These are phyloP conservation scores for Fusarium buharicum DNA, from an alignment of 2,329 filamentous ascomycete genomes.

Conservation along the genomic window DNA sequence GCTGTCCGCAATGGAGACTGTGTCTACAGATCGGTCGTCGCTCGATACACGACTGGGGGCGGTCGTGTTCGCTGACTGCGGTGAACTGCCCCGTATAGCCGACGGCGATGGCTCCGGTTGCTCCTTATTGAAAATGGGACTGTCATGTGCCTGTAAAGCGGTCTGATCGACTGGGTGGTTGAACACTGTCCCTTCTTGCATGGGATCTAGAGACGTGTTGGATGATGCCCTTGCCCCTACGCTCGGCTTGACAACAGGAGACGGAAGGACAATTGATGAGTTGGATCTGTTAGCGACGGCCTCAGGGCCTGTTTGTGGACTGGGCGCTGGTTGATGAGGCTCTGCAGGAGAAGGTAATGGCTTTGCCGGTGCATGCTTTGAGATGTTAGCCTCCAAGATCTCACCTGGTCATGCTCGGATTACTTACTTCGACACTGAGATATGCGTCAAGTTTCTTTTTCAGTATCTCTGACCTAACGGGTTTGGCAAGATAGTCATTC, in stretches of 20 bases:
- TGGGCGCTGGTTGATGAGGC: conserved; percentile 12
- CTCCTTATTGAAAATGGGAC: conserved; percentile 42
- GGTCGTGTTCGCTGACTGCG: conserved; percentile 33
- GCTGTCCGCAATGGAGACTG: conserved; percentile 41
- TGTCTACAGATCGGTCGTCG: conserved; percentile 49
- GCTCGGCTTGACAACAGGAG: conserved; percentile 14
- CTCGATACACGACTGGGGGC: conserved; percentile 49
- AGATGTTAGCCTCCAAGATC: conserved; percentile 21
- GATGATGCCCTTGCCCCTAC: conserved; percentile 7
- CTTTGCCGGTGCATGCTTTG: conserved; percentile 25
- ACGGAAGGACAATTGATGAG: conserved; percentile 15
- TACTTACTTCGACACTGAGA: conserved; percentile 53
- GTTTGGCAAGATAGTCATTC: conserved; percentile 97
- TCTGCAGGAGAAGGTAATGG: conserved; percentile 13
- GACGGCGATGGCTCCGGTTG: conserved; percentile 33
- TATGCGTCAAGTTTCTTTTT: conserved; percentile 80
- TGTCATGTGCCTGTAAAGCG: conserved; percentile 42
- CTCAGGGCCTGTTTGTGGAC: conserved; percentile 15
- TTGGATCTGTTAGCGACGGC: conserved; percentile 17
- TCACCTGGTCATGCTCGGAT: neutral
- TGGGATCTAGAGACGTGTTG: conserved; percentile 42
- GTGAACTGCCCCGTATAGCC: conserved; percentile 39
- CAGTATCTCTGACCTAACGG: conserved; percentile 87
- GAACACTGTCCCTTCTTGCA: conserved; percentile 49
- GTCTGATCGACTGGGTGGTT: conserved; percentile 48